Evolutionary conservation across 2,329 filamentous ascomycete genomes (phyloP).

Genomic region (Rutstroemia sp.): DNA sequence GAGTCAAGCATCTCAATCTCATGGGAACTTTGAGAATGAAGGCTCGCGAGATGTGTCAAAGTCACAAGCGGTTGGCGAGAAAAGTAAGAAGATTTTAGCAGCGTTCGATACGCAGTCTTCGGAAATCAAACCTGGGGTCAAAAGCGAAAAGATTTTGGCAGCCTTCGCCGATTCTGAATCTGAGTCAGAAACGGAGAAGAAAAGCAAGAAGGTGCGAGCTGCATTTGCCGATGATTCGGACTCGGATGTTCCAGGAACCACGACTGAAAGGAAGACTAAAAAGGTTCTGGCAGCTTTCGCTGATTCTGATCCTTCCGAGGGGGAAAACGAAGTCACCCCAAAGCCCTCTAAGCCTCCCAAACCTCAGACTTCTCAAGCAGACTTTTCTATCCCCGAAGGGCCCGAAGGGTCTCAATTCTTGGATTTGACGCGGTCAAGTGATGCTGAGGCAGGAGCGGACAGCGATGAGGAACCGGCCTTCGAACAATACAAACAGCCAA

Average conservation of each 20-base stretch:
- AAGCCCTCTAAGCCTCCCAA: neutral
- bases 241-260: slow-evolving; percentile 5
- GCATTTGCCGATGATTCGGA: slow-evolving; percentile 30
- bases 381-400: slow-evolving; percentile 19
- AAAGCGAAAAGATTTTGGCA: slow-evolving; percentile 12
- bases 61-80: neutral
- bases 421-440: slow-evolving; percentile 28
- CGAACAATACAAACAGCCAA: slow-evolving; percentile 2
- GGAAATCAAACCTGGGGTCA: neutral
- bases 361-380: slow-evolving; percentile 18
- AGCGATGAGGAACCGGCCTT: neutral
- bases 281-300: slow-evolving; percentile 12
- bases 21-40: slow-evolving; percentile 20
- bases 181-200: neutral
- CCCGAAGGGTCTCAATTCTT: slow-evolving; percentile 31
- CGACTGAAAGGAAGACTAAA: slow-evolving; percentile 11
- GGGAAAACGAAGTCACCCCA: slow-evolving; percentile 1
- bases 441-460: slow-evolving; percentile 13
- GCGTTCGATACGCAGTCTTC: slow-evolving; percentile 1
- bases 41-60: neutral
- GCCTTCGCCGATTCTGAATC: neutral
- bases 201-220: slow-evolving; percentile 21
- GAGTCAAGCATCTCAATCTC: slow-evolving; percentile 27
- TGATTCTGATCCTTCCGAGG: neutral
- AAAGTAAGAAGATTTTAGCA: slow-evolving; percentile 16